Conservation (phyloP, 1,284 basidiomycete species). For the Moesziomyces aphidis region DNA sequence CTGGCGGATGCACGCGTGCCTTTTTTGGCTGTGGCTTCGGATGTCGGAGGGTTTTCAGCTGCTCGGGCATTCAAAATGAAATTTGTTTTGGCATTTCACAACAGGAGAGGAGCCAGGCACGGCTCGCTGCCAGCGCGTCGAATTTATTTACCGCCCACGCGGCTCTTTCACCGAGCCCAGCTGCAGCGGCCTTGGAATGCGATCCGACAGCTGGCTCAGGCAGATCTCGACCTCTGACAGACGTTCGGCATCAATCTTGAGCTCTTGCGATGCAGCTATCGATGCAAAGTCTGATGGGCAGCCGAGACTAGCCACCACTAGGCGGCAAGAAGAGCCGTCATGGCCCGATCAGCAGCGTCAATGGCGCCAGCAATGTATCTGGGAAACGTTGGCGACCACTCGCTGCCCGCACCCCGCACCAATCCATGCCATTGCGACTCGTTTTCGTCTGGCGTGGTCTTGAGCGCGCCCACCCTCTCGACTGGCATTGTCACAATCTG, state of each 20-base stretch:
- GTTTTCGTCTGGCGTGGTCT: background rate
- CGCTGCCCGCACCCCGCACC: conserved; percentile 1
- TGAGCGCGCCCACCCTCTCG: background rate
- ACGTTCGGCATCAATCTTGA: too few species aligned
- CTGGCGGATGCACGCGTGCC: background rate
- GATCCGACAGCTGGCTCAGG: too few species aligned
- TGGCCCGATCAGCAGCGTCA: conserved; percentile 2
- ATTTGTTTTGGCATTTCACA: conserved; percentile 1
- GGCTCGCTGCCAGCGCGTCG: conserved; percentile 11
- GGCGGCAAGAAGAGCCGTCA: background rate
- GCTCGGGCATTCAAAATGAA: background rate
- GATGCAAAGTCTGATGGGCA: too few species aligned
- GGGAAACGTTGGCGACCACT: conserved; percentile 2
- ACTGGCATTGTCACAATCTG: too few species aligned
- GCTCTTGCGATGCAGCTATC: too few species aligned
- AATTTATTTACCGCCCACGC: background rate
- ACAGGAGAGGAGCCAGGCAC: too few species aligned
- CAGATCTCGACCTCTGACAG: too few species aligned
- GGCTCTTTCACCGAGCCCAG: too few species aligned
- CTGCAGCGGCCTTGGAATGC: too few species aligned
- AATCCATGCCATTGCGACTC: conserved; percentile 1
- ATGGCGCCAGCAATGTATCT: conserved; percentile 8
- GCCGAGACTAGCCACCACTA: too few species aligned
- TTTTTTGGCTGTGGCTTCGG: conserved; percentile 5
- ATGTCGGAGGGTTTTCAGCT: conserved; percentile 11